Evolutionary conservation across 75 land plant species (phyloP).

Genomic region (Azolla pinnata): DNA sequence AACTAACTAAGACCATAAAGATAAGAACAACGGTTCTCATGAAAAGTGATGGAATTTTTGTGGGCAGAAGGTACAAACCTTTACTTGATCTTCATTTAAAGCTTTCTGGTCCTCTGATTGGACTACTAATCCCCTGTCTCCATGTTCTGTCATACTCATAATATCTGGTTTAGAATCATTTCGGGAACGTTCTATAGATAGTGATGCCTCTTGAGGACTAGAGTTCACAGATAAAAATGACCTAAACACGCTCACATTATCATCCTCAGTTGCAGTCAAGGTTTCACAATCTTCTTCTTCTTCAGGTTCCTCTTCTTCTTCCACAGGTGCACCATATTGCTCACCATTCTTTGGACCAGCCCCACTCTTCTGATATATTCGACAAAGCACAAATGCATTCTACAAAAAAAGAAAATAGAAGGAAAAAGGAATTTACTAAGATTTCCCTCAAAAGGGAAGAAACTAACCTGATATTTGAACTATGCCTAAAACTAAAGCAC

Average conservation of each 20-base stretch:
- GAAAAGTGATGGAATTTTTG: not conserved
- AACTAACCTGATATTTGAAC: too few relatives aligned
- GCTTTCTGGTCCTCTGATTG: not conserved
- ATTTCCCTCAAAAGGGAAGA: too few relatives aligned
- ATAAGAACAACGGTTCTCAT: too few relatives aligned
- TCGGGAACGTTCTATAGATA: too few relatives aligned
- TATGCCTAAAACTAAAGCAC: not conserved
- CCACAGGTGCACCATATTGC: constrained; percentile 52
- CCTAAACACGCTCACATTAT: not conserved
- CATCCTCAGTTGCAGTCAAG: constrained; percentile 6
- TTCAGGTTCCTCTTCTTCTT: constrained; percentile 54
- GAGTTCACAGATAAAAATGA: not conserved
- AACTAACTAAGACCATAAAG: too few relatives aligned
- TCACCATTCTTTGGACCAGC: constrained; percentile 55
- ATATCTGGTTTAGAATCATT: too few relatives aligned
- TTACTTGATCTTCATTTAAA: not conserved
- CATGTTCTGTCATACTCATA: too few relatives aligned
- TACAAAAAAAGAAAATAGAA: constrained; percentile 4
- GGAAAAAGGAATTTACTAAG: too few relatives aligned
- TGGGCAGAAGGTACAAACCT: not conserved
- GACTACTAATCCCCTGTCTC: not conserved
- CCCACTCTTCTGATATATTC: constrained; percentile 50
- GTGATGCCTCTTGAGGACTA: too few relatives aligned
- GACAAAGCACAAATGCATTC: constrained; percentile 45
- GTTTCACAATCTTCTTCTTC: constrained; percentile 50